Base-by-base conservation (phyloP, 2,329 filamentous ascomycete genomes). In the Penicillium sp. region DNA sequence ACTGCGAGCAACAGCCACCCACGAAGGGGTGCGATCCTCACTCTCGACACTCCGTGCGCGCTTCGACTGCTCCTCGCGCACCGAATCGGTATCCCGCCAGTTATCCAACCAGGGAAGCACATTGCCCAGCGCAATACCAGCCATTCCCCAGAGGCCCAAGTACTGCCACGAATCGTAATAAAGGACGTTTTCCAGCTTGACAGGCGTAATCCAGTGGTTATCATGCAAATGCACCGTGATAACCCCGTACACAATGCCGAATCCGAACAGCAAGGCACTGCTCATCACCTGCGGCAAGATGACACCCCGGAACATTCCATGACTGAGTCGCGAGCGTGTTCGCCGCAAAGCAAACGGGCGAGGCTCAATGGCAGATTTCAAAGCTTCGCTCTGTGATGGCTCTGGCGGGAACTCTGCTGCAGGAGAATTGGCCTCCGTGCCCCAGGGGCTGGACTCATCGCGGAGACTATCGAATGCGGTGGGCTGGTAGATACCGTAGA, bases 401-500 rank as follows among this genome's bases (percentile, higher is more conserved):
- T 67, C 65, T 3, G 65, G 64, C 72, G 73, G 66, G 22, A 76
- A 73, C 59, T 76, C 71, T 72, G 76, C 37, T 75, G 73, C 26
- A 4, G 90, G 90, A 0, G 89, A 90, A 70, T 90, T 85, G 31
- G 89, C 84, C 35, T 90, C 91, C 0, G 87, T 90, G 24, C 89
- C 90, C 88, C 89, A 95, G 2, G 91, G 91, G 11, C 89, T 92
- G 54, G 81, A 74, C 60, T 87, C 86, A 62, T 86, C 85, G 57
- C 68, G 79, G 74, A 63, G 82, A 76, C 61, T 75, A 45, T 83
- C 79, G 56, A 84, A 83, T 31, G 83, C 82, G 1, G 85, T 84
- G 7, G 86, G 87, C 11, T 87, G 87, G 79, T 96, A 99, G 68
- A 99, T 99, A 54, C 95, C 93, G 65, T 89, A 90, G 5, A 99